Evolutionary conservation across 257 asterid species (phyloP).

Genomic region (Solanum dulcamara): DNA sequence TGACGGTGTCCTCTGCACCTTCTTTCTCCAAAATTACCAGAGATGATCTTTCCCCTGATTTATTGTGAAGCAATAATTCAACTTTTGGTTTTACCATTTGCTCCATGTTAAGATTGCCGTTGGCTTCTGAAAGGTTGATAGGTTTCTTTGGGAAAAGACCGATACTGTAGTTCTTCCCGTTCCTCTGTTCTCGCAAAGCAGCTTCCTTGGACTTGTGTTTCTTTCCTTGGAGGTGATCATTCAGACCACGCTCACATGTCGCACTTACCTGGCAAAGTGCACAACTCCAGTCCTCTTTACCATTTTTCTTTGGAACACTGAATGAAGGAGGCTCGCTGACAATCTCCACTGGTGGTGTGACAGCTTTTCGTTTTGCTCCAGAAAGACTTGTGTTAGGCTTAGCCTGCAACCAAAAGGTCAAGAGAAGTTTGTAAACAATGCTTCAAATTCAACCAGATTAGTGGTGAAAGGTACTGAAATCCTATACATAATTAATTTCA

Average conservation of each 20-base stretch:
- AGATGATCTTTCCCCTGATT: background rate
- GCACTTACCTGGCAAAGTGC: conserved; percentile 39
- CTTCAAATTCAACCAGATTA: background rate
- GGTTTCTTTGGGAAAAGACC: conserved; percentile 24
- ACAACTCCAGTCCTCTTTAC: conserved; percentile 39
- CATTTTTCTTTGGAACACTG: conserved; percentile 15
- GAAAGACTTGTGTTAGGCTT: conserved; percentile 15
- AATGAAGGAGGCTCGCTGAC: background rate
- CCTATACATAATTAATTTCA: background rate
- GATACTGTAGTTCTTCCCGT: conserved; percentile 18
- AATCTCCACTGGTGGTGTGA: conserved; percentile 7
- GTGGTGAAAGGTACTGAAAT: background rate
- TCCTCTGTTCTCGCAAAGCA: conserved; percentile 12
- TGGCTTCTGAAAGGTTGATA: background rate
- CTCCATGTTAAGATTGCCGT: background rate
- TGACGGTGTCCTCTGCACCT: background rate
- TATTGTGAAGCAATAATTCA: background rate
- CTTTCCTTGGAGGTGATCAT: conserved; percentile 43
- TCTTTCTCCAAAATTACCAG: background rate
- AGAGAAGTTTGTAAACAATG: conserved; percentile 1
- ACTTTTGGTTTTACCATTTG: background rate
- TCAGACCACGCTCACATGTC: conserved; percentile 19
- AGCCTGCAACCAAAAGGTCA: conserved; percentile 29
- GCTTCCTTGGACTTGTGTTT: conserved; percentile 53
- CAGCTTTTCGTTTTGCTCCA: conserved; percentile 31